Evolutionary conservation across 192 early-diverging fungal species (phyloP).

Genomic region (Coemansia sp.): DNA sequence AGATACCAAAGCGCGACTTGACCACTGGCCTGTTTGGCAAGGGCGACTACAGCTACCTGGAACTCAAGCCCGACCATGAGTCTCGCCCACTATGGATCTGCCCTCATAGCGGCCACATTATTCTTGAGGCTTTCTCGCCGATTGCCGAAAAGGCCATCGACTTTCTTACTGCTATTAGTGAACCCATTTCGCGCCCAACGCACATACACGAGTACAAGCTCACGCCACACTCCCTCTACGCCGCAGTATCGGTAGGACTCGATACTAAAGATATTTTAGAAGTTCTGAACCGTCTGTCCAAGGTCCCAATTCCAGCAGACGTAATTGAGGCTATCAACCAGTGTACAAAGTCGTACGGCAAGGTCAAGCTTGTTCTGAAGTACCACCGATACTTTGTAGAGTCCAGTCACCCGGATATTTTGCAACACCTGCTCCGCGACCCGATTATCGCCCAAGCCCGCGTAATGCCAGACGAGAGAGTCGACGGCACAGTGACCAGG

Average conservation of each 20-base stretch:
- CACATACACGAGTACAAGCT: conserved; percentile 82
- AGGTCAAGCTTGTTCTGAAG: conserved; percentile 96
- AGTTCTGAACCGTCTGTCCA: conserved; percentile 87
- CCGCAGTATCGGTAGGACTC: conserved; percentile 97
- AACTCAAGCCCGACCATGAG: conserved; percentile 85
- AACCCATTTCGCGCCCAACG: conserved; percentile 83
- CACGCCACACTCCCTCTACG: conserved; percentile 94
- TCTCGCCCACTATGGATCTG: conserved; percentile 91
- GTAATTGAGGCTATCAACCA: conserved; percentile 76
- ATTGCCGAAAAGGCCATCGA: conserved; percentile 96
- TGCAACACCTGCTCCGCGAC: conserved; percentile 80
- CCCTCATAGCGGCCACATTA: conserved; percentile 77
- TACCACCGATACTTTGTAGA: conserved; percentile 96
- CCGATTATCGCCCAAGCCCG: conserved; percentile 73
- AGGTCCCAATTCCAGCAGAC: conserved; percentile 76
- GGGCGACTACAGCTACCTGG: conserved; percentile 74
- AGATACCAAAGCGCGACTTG: conserved; percentile 31
- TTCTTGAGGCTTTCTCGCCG: conserved; percentile 96
- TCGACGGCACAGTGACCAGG: conserved; percentile 39
- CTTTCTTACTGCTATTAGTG: conserved; percentile 95
- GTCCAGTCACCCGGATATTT: conserved; percentile 77
- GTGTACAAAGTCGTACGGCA: conserved; percentile 89
- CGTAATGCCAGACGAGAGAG: conserved; percentile 53
- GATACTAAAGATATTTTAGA: conserved; percentile 90
- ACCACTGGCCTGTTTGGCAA: conserved; percentile 64